phyloP scores from a whole-genome alignment of 1,284 basidiomycete genomes.

The Trichosporon coremiiforme region DNA sequence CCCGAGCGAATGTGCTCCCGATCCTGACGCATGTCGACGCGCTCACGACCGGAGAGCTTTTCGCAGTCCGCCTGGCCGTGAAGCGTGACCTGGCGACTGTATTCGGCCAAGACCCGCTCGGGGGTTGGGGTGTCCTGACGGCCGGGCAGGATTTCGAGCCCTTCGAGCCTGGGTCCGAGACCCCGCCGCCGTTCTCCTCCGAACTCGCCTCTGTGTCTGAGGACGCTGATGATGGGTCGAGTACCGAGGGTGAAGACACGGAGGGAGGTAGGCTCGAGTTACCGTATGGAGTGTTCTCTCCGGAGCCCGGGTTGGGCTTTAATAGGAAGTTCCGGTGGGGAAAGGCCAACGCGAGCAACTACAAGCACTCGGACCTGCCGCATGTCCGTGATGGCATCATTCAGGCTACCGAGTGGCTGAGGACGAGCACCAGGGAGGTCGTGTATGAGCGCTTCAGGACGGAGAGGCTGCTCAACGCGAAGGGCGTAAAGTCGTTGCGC shows the following conservation, averaged over 20 bases:
- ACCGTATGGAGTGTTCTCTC: conserved; percentile 37
- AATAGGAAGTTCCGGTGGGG: conserved; percentile 47
- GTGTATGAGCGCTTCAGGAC: conserved; percentile 53
- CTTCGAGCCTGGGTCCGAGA: conserved; percentile 7
- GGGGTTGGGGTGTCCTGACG: conserved; percentile 28
- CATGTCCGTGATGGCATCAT: conserved; percentile 41
- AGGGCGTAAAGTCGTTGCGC: conserved; percentile 1
- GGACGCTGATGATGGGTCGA: conserved; percentile 25
- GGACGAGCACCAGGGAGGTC: conserved; percentile 44
- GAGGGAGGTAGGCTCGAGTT: conserved; percentile 20
- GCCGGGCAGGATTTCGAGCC: conserved; percentile 28
- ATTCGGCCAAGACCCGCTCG: conserved; percentile 31
- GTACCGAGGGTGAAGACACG: conserved; percentile 23
- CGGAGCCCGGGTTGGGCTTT: conserved; percentile 30
- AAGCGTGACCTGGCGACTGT: conserved; percentile 37
- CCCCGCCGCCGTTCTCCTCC: background rate
- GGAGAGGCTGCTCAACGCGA: conserved; percentile 40
- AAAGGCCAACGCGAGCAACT: conserved; percentile 39
- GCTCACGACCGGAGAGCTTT: conserved; percentile 42
- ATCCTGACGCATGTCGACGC: conserved; percentile 48
- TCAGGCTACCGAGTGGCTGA: conserved; percentile 36
- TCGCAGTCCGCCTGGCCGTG: conserved; percentile 35
- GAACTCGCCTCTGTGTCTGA: conserved; percentile 16
- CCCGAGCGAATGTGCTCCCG: conserved; percentile 48
- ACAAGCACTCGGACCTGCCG: conserved; percentile 41